A percentile compares a stretch with the other conserved stretches of the same genome.
phyloP scores from a whole-genome alignment of 345 rosid species.

The Dovyalis caffra region DNA sequence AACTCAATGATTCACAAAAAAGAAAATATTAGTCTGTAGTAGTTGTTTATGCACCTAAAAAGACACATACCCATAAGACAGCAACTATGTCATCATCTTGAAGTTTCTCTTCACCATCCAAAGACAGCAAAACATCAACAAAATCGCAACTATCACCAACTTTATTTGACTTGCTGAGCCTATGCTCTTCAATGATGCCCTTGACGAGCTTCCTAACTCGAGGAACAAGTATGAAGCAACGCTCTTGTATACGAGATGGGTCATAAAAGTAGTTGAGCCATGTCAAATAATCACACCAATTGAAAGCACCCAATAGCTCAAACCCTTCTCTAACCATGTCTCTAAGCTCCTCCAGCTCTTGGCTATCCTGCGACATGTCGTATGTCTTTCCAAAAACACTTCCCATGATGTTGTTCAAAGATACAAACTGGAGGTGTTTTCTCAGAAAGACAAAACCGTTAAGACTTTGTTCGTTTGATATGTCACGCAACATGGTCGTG shows the following conservation, averaged over 20 bases:
- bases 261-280: constrained; percentile 63
- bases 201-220: constrained; percentile 54
- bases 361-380: constrained; percentile 25
- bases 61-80: constrained; percentile 67
- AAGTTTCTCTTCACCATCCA: constrained; percentile 73
- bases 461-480: constrained; percentile 40
- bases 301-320: constrained; percentile 77
- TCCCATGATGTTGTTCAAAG: constrained; percentile 81
- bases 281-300: constrained; percentile 74
- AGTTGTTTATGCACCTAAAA: not conserved
- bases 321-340: constrained; percentile 80
- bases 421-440: constrained; percentile 65
- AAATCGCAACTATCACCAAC: constrained; percentile 49
- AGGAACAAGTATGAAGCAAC: constrained; percentile 75
- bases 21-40: not conserved
- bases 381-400: constrained; percentile 80
- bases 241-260: constrained; percentile 48
- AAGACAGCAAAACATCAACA: constrained; percentile 72
- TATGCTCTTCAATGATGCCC: constrained; percentile 58
- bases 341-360: constrained; percentile 46
- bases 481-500: constrained; percentile 40
- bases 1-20: not conserved
- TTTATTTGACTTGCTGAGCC: constrained; percentile 18
- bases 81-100: constrained; percentile 83
- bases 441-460: constrained; percentile 49